Evolutionary conservation across 148 eudicot species (phyloP).

Genomic region (Gaultheria prostrata): DNA sequence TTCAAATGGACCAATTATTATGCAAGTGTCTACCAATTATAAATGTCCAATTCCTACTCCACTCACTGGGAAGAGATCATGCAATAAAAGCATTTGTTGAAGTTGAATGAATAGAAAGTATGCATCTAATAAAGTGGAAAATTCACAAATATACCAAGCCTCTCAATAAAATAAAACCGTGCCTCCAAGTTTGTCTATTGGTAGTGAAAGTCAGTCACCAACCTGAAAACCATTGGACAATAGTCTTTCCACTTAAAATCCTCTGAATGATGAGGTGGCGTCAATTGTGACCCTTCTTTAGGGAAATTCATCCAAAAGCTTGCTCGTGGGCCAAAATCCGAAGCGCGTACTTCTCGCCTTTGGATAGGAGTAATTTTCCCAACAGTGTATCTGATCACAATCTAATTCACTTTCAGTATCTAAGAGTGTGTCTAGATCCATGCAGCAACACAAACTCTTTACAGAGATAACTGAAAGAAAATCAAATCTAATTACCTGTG

Average conservation of each 20-base stretch:
- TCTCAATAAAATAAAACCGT: neutral
- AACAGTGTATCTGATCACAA: slow-evolving; percentile 81
- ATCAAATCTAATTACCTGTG: neutral
- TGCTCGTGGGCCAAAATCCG: slow-evolving; percentile 91
- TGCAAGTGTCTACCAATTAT: neutral
- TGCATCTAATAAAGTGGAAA: neutral
- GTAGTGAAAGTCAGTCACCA: slow-evolving; percentile 29
- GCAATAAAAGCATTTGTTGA: neutral
- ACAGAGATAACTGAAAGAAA: neutral
- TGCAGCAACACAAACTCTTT: neutral
- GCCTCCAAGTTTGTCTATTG: neutral
- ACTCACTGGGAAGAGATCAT: neutral
- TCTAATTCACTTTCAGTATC: slow-evolving; percentile 34
- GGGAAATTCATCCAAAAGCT: slow-evolving; percentile 99
- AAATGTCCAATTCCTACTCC: neutral
- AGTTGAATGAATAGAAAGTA: neutral
- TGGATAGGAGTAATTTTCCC: slow-evolving; percentile 98
- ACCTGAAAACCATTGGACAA: slow-evolving; percentile 99
- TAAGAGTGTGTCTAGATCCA: neutral
- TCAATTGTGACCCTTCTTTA: slow-evolving; percentile 83
- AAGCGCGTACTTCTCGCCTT: slow-evolving; percentile 72
- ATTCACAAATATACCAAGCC: neutral
- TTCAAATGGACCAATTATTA: neutral
- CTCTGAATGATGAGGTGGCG: slow-evolving; percentile 93
- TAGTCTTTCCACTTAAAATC: slow-evolving; percentile 98